Conservation (phyloP, 345 rosid species). For the Eucalyptus camaldulensis region DNA sequence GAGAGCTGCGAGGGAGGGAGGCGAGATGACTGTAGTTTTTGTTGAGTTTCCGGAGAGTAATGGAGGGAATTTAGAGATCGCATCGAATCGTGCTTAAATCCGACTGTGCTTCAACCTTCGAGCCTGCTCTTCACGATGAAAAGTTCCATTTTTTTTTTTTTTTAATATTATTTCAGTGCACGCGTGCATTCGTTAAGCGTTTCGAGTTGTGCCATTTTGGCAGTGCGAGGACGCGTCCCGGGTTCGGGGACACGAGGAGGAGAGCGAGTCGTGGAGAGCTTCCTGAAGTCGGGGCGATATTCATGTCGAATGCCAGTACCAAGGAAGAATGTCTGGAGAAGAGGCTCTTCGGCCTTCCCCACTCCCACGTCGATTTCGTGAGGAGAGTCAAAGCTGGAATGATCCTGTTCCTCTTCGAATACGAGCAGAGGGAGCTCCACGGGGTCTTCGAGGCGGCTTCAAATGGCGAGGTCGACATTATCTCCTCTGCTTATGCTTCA, state of each 20-base stretch:
- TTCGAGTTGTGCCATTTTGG: background rate
- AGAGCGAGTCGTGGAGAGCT: background rate
- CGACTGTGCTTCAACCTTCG: background rate
- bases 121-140: background rate
- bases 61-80: background rate
- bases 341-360: conserved; percentile 53
- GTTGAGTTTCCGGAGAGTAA: background rate
- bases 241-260: background rate
- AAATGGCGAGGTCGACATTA: conserved; percentile 47
- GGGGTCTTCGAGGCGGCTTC: conserved; percentile 60
- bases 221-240: background rate
- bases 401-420: conserved; percentile 62
- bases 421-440: conserved; percentile 41
- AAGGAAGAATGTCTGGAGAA: conserved; percentile 30
- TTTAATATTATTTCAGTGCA: background rate
- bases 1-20: background rate
- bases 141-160: background rate
- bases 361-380: conserved; percentile 22
- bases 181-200: background rate
- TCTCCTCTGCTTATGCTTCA: conserved; percentile 35
- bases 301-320: conserved; percentile 44
- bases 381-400: conserved; percentile 58
- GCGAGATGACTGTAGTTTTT: background rate
- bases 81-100: background rate
- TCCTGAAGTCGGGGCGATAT: conserved; percentile 33